Conservation (phyloP, 1,284 basidiomycete genomes). For the Apiotrichum montevideense region DNA sequence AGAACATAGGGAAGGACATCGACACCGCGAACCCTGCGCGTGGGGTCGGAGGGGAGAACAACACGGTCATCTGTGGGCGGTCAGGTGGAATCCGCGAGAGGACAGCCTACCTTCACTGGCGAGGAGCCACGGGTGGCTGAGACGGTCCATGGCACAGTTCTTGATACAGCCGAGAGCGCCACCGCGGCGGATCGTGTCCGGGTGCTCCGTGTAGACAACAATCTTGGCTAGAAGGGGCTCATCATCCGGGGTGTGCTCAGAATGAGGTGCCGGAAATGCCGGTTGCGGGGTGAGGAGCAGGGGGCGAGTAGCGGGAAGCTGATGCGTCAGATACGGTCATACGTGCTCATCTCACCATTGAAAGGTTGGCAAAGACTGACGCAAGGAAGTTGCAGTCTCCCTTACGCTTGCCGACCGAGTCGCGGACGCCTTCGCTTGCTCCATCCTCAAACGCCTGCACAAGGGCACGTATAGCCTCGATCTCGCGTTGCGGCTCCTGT, state of each 20-base stretch:
- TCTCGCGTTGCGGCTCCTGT: conserved; percentile 51
- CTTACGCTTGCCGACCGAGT: conserved; percentile 54
- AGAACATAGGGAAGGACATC: conserved; percentile 76
- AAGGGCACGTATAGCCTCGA: conserved; percentile 66
- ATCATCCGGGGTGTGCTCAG: conserved; percentile 28
- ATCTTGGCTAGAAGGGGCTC: conserved; percentile 80
- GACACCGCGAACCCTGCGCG: conserved; percentile 62
- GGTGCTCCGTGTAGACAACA: conserved; percentile 79
- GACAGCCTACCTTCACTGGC: conserved; percentile 23
- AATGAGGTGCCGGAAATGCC: conserved; percentile 38
- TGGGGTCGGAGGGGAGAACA: conserved; percentile 38
- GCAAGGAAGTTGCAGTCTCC: conserved; percentile 79
- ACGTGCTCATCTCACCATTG: conserved; percentile 55
- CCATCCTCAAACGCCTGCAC: conserved; percentile 79
- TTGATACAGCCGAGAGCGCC: conserved; percentile 82
- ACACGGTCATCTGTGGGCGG: conserved; percentile 34
- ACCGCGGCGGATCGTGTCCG: conserved; percentile 73
- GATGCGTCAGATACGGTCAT: background rate
- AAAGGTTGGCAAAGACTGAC: conserved; percentile 85
- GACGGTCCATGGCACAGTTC: conserved; percentile 46
- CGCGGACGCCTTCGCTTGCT: conserved; percentile 54
- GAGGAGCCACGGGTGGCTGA: conserved; percentile 40
- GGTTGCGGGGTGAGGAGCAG: conserved; percentile 41
- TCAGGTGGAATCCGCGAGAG: too few species aligned
- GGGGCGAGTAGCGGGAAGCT: conserved; percentile 39